These are phyloP conservation scores for Phoma sp. DNA, from an alignment of 2,329 filamentous ascomycete genomes.

Conservation along the genomic window DNA sequence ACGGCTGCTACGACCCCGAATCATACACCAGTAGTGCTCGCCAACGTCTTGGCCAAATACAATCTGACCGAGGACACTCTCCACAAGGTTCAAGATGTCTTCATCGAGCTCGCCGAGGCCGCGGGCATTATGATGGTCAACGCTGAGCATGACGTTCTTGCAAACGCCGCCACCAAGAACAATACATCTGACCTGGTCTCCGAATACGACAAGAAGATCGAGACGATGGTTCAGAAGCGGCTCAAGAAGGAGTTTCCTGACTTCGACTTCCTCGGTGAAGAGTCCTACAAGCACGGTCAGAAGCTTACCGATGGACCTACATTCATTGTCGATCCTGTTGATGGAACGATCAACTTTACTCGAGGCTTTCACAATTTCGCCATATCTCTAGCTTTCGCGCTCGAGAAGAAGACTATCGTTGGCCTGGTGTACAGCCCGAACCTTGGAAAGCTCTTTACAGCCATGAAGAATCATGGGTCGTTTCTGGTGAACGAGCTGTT, in stretches of 20 bases:
- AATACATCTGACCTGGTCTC: conserved; percentile 62
- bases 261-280: conserved; percentile 52
- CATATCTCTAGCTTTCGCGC: conserved; percentile 41
- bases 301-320: conserved; percentile 42
- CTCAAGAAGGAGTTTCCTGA: conserved; percentile 56
- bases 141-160: conserved; percentile 39
- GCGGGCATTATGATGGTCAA: conserved; percentile 45
- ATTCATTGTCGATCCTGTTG: conserved; percentile 50
- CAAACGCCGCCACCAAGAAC: conserved; percentile 37
- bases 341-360: conserved; percentile 51
- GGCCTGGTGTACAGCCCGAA: conserved; percentile 49
- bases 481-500: conserved; percentile 32
- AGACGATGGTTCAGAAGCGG: conserved; percentile 56
- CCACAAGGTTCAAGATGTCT: conserved; percentile 22
- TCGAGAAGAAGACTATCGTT: conserved; percentile 44
- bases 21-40: conserved; percentile 21
- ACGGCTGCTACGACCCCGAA: conserved; percentile 15
- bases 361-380: conserved; percentile 48
- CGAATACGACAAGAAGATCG: conserved; percentile 62
- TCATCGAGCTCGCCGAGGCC: conserved; percentile 35
- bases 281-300: conserved; percentile 42
- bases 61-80: conserved; percentile 22
- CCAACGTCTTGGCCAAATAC: conserved; percentile 25
- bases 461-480: conserved; percentile 43
- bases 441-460: conserved; percentile 45